Conservation (phyloP, 305 asterid genomes). For the Fraxinus angustifolia region DNA sequence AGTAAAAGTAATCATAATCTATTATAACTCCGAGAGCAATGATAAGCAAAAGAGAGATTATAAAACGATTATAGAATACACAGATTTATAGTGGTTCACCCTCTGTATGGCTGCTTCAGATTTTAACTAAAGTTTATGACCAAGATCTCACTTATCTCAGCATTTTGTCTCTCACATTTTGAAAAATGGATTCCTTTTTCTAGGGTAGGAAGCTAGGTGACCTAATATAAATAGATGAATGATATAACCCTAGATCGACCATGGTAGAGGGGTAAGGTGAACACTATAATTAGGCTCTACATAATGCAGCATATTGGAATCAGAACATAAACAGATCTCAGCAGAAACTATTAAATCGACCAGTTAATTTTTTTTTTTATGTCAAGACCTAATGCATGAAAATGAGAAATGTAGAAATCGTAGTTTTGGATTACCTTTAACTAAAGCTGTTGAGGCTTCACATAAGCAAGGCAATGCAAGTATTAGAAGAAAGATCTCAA, state of each 20-base stretch:
- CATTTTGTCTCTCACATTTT: background rate
- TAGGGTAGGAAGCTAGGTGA: background rate
- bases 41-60: background rate
- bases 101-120: background rate
- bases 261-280: background rate
- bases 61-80: background rate
- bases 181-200: background rate
- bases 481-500: slow-evolving; percentile 68
- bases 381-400: background rate
- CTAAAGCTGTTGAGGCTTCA: slow-evolving; percentile 62
- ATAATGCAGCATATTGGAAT: background rate
- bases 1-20: background rate
- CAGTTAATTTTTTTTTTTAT: background rate
- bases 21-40: background rate
- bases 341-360: background rate
- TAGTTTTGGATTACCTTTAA: slow-evolving; percentile 51
- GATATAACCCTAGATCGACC: background rate
- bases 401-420: background rate
- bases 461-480: slow-evolving; percentile 87
- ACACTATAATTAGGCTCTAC: background rate
- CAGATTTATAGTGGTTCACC: background rate
- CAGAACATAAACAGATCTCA: background rate
- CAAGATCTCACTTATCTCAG: background rate
- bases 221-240: background rate
- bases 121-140: background rate